Base-by-base conservation (phyloP, 345 rosid genomes). In the Viola odorata region DNA sequence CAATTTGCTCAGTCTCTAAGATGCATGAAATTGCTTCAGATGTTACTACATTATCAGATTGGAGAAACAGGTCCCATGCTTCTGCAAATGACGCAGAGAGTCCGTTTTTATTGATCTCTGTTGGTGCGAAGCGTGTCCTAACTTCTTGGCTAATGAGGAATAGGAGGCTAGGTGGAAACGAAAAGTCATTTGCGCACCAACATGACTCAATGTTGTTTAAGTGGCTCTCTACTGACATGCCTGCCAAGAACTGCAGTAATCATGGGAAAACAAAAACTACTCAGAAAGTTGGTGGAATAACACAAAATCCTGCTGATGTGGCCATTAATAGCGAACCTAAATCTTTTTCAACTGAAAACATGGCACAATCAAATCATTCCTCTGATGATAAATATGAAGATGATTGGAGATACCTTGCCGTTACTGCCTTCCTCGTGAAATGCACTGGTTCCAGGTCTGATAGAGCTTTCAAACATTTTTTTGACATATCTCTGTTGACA, bases 171-270 rank as follows among this genome's bases (percentile, higher is more conserved):
- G 67, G 61, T 38, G 54, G 32, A 23, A 23, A 74, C 51, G 78
- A 55, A 69, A 76, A 69, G 57, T 60, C 61, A 42, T 23, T 64
- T 12, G 63, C 36, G 39, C 58, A 57, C 59, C 71, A 65, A 47
- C 50, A 51, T 47, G 45, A 50, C 16, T 75, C 90, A 70, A 71
- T 94, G 78, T 87, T 95, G 52, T 94, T 88, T 67, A 89, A 83
- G 62, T 94, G 99, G 99, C 96, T 94, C 66, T 84, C 97, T 60
- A 83, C 97, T 50, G 96, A 90, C 78, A 86, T 86, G 90, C 97
- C 99, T 49, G 67, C 78, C 47, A 90, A 80, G 81, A 74, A 62
- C 56, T 78, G 81, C 45, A 78, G 67, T 62, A 60, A 73, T 41
- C 72, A 61, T 62, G 68, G 77, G 63, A 84, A 63, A 54, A 38